phyloP scores from a whole-genome alignment of 345 rosid genomes.

The Fremontodendron californicum region DNA sequence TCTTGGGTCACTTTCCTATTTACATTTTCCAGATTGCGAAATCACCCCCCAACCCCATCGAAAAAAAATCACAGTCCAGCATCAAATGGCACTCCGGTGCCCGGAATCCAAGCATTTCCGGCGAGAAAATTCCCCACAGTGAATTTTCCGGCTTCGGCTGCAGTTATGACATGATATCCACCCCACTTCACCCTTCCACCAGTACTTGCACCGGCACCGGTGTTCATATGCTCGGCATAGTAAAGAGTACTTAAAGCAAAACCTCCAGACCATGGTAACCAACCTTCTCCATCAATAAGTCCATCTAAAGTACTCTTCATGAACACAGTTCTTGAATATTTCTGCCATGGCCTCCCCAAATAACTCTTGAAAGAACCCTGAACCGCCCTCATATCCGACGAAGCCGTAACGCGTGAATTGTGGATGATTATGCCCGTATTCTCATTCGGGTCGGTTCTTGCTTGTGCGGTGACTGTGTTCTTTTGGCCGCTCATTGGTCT shows the following conservation, averaged over 20 bases:
- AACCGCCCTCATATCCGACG: conserved; percentile 34
- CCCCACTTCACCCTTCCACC: conserved; percentile 71
- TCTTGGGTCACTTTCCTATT: conserved; percentile 3
- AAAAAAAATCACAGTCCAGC: conserved; percentile 39
- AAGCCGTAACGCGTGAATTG: conserved; percentile 48
- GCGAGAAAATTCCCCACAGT: conserved; percentile 62
- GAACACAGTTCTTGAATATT: conserved; percentile 74
- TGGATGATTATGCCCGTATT: conserved; percentile 80
- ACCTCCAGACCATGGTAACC: conserved; percentile 72
- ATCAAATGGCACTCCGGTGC: conserved; percentile 64
- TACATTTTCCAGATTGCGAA: neutral
- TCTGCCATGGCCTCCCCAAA: conserved; percentile 85
- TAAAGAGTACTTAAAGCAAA: conserved; percentile 75
- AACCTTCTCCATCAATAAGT: conserved; percentile 51
- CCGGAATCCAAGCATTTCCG: conserved; percentile 71
- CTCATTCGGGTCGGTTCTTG: conserved; percentile 58
- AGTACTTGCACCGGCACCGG: conserved; percentile 57
- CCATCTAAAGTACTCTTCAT: conserved; percentile 52
- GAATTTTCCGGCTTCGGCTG: conserved; percentile 55
- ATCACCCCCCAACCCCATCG: neutral
- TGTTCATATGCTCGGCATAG: conserved; percentile 76
- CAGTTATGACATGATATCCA: conserved; percentile 45
- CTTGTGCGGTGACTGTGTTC: conserved; percentile 78
- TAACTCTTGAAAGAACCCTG: conserved; percentile 42
- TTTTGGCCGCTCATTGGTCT: conserved; percentile 46